Base-by-base conservation (phyloP, 2,329 filamentous ascomycete species). In the Furcasterigmium furcatum region DNA sequence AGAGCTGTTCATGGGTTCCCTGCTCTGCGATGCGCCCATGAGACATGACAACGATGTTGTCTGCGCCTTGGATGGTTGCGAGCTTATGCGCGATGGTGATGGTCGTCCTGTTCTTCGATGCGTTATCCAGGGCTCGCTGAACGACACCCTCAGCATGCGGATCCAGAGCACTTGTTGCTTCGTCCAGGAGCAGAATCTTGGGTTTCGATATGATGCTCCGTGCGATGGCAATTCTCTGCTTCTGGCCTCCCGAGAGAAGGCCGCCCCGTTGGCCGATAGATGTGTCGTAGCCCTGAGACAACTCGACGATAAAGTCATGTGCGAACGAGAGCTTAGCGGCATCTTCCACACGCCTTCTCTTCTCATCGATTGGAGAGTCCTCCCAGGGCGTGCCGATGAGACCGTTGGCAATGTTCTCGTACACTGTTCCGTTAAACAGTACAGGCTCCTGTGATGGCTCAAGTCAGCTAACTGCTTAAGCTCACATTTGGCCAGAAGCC, bases 211-310 rank as follows among this genome's bases (percentile, higher is more conserved):
- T 72, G 13, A 85, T 62, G 16, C 76, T 77, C 21, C 80, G 67
- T 2, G 81, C 80, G 6, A 84, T 67, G 8, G 79, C 78, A 44
- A 85, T 68, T 5, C 80, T 68, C 55, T 85, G 81, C 43, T 77
- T 73, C 55, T 85, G 80, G 1, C 84, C 84, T n/a, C 84, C 84
- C 16, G 79, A 84, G 1, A 87, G 64, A 54, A 82, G 80, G 44
- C 80, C 78, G 9, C 85, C 84, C 13, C 76, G 72, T 53, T 87
- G 81, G 2, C 84, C 84, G 3, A 87, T 82, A 6, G 72, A 65
- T 0, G 83, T 84, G 3, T 79, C 68, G 52, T 86, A 87, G 3
- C 77, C 78, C 35, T 59, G 14, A 13, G 35, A 38, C 2, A 54
- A 20, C 1, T 52, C 39, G 8, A 25, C 27, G 38, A 81, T 75